phyloP scores from a whole-genome alignment of 345 rosid species.

The Pistacia atlantica region DNA sequence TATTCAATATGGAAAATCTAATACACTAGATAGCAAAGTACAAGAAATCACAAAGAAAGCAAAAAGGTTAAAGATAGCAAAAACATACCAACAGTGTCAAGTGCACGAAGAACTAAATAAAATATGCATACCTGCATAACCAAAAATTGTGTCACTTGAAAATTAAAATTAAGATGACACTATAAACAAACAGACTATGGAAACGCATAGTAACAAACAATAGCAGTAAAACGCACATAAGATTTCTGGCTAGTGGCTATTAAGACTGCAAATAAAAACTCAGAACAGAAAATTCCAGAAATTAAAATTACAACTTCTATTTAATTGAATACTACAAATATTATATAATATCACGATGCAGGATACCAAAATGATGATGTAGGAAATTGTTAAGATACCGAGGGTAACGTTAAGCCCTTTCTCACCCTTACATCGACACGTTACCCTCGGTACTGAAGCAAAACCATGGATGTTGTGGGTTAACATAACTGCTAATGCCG shows the following conservation, averaged over 20 bases:
- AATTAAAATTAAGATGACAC: not conserved
- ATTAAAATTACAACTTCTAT: too few species aligned
- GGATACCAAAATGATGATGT: too few species aligned
- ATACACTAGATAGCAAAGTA: constrained; percentile 13
- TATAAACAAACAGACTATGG: not conserved
- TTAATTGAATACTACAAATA: too few species aligned
- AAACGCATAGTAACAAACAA: not conserved
- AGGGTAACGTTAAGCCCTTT: too few species aligned
- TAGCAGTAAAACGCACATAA: not conserved
- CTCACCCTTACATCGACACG: too few species aligned
- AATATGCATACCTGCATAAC: constrained; percentile 81
- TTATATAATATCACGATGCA: too few species aligned
- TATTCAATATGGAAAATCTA: not conserved
- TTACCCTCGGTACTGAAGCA: too few species aligned
- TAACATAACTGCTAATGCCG: too few species aligned
- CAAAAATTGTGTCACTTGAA: not conserved
- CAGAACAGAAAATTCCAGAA: not conserved
- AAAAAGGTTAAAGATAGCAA: constrained; percentile 14
- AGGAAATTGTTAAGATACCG: too few species aligned
- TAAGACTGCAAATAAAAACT: not conserved
- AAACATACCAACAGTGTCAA: constrained; percentile 90
- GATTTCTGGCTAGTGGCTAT: not conserved
- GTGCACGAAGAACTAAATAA: constrained; percentile 95
- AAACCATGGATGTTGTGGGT: too few species aligned
- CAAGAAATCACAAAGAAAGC: constrained; percentile 9